Evolutionary conservation across 352 stramenopile species (phyloP), one percentile per base, ranked within the genome.

Genomic region (Ophiocytium majus): DNA sequence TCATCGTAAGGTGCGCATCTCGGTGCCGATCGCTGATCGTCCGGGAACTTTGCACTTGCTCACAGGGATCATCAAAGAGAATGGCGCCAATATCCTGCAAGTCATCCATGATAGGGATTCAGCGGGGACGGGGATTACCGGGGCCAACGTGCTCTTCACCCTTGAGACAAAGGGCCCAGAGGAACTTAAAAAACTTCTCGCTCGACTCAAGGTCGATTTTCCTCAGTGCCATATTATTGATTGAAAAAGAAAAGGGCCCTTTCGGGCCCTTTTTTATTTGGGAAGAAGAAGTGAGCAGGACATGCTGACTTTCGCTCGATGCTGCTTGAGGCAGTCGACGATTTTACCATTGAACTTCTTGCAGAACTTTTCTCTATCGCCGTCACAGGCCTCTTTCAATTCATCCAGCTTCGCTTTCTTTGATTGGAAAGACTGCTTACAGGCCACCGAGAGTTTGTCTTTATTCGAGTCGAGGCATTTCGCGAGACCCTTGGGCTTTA

Each of bases 211-310:
- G 57, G 28, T 23, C 23, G 57, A 71, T 28, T 71, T 71, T 71
- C 57, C 57, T 71, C 57, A 23, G 57, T 71, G 57, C 28, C 57
- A 71, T 23, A 28, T 71, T 28, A 28, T 71, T 71, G 28, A 71
- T 71, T 71, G 28, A 71, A 71, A 71, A 71, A 23, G 19, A 71
- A 71, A 71, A 71, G 57, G 57, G 19, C 57, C 57, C 57, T 23
- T 23, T 23, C 23, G 57, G 57, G 57, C 19, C 57, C 57, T 71
- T 71, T 71, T 71, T 71, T 71, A 71, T 71, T 71, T 71, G 19
- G 23, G 57, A 71, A 23, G 23, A 71, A 71, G n/a, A n/a, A n/a
- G n/a, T n/a, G n/a, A n/a, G n/a, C n/a, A n/a, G n/a, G n/a, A n/a
- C n/a, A n/a, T n/a, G n/a, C n/a, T n/a, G n/a, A n/a, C n/a, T n/a